Evolutionary conservation across 331 rosid genomes (phyloP).

Genomic region (Rosa hybrid): DNA sequence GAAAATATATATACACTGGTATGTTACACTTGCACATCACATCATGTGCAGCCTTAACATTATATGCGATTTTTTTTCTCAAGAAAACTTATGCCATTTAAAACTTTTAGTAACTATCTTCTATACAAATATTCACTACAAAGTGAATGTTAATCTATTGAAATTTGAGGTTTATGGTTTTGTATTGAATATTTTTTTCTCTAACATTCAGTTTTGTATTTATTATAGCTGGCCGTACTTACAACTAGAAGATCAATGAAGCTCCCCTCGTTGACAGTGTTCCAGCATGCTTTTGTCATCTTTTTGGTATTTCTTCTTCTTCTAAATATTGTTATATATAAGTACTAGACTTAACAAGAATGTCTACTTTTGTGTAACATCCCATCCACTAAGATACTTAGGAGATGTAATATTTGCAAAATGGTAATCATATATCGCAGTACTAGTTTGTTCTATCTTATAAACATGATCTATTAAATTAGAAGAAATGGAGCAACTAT

Average conservation of each 20-base stretch:
- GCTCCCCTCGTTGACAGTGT: conserved; percentile 1
- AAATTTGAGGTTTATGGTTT: too few species aligned
- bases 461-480: background rate
- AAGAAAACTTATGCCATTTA: too few species aligned
- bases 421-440: background rate
- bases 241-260: background rate
- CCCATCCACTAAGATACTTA: background rate
- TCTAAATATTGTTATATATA: background rate
- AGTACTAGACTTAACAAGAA: background rate
- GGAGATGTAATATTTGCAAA: background rate
- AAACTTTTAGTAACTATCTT: too few species aligned
- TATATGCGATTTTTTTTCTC: too few species aligned
- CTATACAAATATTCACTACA: too few species aligned
- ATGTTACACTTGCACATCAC: too few species aligned
- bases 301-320: background rate
- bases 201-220: background rate
- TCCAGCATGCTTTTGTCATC: background rate
- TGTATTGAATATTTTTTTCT: background rate
- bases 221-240: background rate
- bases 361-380: background rate
- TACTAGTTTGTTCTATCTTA: background rate
- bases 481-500: background rate
- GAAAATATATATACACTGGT: too few species aligned
- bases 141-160: too few species aligned
- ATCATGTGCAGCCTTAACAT: too few species aligned